Percentiles rank a stretch among this genome's conserved stretches.
Conservation (phyloP, 176 grass and related monocot genomes). For the Oryza nivara region DNA sequence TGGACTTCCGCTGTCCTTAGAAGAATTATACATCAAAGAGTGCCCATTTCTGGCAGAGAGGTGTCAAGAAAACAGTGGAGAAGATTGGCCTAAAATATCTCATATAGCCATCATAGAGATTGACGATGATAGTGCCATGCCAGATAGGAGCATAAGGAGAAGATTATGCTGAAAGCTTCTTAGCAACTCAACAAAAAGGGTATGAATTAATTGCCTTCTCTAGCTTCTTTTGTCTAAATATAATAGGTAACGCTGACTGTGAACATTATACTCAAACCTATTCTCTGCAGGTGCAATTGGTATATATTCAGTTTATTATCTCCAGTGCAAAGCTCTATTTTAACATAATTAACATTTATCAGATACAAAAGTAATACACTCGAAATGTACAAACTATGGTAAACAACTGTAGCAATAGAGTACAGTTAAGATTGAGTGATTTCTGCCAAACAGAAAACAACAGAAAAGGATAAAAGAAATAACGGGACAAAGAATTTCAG, state of each 20-base stretch:
- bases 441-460: too few species aligned
- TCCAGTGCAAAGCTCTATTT: too few species aligned
- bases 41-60: conserved; percentile 49
- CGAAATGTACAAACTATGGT: too few species aligned
- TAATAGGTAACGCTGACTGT: background rate
- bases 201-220: background rate
- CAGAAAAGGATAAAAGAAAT: too few species aligned
- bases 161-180: conserved; percentile 23
- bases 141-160: conserved; percentile 27
- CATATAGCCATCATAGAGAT: conserved; percentile 56
- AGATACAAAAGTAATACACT: too few species aligned
- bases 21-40: conserved; percentile 62
- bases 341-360: too few species aligned
- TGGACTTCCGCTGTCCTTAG: conserved; percentile 49
- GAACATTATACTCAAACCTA: background rate
- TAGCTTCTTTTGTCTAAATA: background rate
- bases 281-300: background rate
- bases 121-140: conserved; percentile 17
- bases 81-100: conserved; percentile 57
- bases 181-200: conserved; percentile 26
- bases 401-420: too few species aligned
- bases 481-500: too few species aligned
- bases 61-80: conserved; percentile 43
- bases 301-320: too few species aligned
- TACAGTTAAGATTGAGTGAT: too few species aligned